These are phyloP conservation scores for Lotus japonicus DNA, from an alignment of 306 rosid genomes.

Conservation along the genomic window DNA sequence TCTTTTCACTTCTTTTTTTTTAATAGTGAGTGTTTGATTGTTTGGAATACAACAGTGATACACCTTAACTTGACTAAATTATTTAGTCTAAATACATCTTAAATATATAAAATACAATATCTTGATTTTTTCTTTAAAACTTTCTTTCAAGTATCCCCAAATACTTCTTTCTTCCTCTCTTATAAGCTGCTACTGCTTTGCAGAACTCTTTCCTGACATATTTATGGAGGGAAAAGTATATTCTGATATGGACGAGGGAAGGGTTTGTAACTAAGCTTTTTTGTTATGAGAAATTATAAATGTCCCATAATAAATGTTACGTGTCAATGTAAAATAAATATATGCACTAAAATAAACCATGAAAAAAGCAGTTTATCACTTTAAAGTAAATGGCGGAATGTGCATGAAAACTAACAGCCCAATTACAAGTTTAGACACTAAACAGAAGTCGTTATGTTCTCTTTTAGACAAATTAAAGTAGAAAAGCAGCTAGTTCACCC, in stretches of 20 bases:
- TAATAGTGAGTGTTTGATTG: too few species aligned
- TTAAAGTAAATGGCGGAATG: too few species aligned
- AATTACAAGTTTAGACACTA: too few species aligned
- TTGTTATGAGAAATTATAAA: not conserved
- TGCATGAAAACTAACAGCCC: too few species aligned
- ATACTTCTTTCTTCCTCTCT: not conserved
- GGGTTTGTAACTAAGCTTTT: too few species aligned
- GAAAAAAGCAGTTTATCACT: too few species aligned
- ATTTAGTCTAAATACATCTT: not conserved
- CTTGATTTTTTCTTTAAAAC: not conserved
- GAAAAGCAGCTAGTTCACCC: conserved; percentile 2
- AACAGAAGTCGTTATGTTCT: not conserved
- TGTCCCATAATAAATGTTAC: not conserved
- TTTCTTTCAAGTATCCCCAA: not conserved
- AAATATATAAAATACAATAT: not conserved
- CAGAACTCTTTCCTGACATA: not conserved
- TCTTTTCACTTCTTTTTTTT: too few species aligned
- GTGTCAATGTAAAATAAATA: too few species aligned
- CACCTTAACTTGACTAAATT: too few species aligned
- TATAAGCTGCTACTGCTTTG: not conserved
- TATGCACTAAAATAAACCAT: too few species aligned
- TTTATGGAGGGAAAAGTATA: not conserved
- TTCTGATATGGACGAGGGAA: too few species aligned
- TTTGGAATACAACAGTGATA: too few species aligned
- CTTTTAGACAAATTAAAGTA: conserved; percentile 10